Conservation (phyloP, 352 stramenopile species). For the Phytophthora tubulina region DNA sequence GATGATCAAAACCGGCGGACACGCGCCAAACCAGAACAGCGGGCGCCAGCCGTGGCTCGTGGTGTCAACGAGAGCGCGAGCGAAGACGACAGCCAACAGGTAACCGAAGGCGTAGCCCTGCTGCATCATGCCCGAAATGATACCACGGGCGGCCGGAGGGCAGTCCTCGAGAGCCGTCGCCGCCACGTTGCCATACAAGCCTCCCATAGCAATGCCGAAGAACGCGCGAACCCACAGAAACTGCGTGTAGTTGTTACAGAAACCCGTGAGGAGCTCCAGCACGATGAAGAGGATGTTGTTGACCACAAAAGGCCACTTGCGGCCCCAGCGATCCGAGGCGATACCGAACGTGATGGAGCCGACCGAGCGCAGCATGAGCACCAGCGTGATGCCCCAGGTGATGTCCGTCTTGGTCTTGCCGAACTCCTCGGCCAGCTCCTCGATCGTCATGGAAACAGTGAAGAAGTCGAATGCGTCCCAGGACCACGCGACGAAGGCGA, state of each 20-base stretch:
- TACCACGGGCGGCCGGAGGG: conserved; percentile 43
- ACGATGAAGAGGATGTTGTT: conserved; percentile 60
- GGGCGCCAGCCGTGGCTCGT: conserved; percentile 56
- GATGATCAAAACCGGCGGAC: conserved; percentile 56
- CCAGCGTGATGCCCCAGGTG: conserved; percentile 65
- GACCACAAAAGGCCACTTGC: conserved; percentile 54
- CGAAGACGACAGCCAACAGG: conserved; percentile 47
- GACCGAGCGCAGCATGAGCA: conserved; percentile 61
- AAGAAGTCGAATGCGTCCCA: conserved; percentile 72
- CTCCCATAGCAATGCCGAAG: conserved; percentile 58
- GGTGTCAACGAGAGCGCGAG: conserved; percentile 45
- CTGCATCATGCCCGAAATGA: conserved; percentile 61
- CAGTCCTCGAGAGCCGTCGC: conserved; percentile 55
- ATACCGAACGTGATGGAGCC: conserved; percentile 55
- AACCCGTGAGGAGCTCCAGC: conserved; percentile 47
- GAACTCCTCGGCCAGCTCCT: conserved; percentile 56
- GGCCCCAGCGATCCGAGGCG: conserved; percentile 52
- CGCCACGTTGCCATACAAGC: conserved; percentile 52
- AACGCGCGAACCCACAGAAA: conserved; percentile 45
- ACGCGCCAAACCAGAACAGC: conserved; percentile 59
- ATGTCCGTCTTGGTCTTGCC: conserved; percentile 52
- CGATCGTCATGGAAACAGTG: conserved; percentile 59
- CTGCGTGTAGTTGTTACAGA: conserved; percentile 51
- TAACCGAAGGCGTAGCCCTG: conserved; percentile 60
- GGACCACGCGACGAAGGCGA: conserved; percentile 51